A percentile compares a stretch with the other conserved stretches of the same genome.
Evolutionary conservation across 2,329 filamentous ascomycete genomes (phyloP).

Genomic region (Sphaerulina musiva): DNA sequence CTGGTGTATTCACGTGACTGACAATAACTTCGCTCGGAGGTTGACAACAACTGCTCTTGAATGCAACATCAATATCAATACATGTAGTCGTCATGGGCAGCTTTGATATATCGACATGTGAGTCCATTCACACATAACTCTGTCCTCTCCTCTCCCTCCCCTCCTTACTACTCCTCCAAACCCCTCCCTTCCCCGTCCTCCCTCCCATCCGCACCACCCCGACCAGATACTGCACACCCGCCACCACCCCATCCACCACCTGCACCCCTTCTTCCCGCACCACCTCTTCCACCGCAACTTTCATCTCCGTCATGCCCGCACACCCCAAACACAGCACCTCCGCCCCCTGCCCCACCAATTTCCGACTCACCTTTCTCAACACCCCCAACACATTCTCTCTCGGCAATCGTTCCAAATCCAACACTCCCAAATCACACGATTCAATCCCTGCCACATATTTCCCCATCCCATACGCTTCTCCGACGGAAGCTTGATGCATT

Average conservation of each 20-base stretch:
- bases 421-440: slow-evolving; percentile 39
- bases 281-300: slow-evolving; percentile 41
- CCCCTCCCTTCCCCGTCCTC: slow-evolving; percentile 42
- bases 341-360: slow-evolving; percentile 38
- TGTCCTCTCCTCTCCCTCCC: slow-evolving; percentile 38
- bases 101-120: too few species aligned
- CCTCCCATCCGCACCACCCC: slow-evolving; percentile 43
- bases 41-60: too few species aligned
- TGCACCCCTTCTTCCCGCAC: slow-evolving; percentile 41
- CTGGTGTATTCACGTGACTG: too few species aligned
- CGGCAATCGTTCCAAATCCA: slow-evolving; percentile 41
- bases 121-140: slow-evolving; percentile 33
- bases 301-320: slow-evolving; percentile 47
- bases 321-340: slow-evolving; percentile 44
- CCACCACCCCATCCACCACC: slow-evolving; percentile 48
- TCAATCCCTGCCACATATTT: slow-evolving; percentile 41
- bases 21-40: too few species aligned
- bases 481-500: slow-evolving; percentile 37
- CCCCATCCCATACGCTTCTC: slow-evolving; percentile 37
- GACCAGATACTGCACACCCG: slow-evolving; percentile 43
- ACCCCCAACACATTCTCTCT: slow-evolving; percentile 36
- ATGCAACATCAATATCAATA: too few species aligned
- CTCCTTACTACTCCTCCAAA: slow-evolving; percentile 38
- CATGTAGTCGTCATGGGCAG: too few species aligned
- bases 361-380: slow-evolving; percentile 37